Conservation (phyloP, 208 protist genomes). For the Trypanosoma rangeli region DNA sequence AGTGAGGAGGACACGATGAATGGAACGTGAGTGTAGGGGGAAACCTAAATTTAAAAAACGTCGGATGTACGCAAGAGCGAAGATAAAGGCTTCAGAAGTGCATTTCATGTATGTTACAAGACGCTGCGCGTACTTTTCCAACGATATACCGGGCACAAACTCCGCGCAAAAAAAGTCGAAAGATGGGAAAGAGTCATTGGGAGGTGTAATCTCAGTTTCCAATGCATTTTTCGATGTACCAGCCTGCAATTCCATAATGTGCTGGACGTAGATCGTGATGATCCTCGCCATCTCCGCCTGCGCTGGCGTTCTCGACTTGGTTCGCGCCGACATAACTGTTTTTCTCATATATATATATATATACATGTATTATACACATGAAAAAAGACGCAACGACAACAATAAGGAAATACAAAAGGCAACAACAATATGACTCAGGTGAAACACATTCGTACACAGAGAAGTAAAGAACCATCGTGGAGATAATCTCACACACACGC, state of each 20-base stretch:
- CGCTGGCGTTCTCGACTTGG: conserved; percentile 32
- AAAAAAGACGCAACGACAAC: conserved; percentile 23
- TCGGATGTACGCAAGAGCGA: conserved; percentile 48
- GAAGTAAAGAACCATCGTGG: too few relatives aligned
- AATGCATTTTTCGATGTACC: background rate
- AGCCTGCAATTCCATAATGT: conserved; percentile 37
- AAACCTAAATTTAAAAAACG: conserved; percentile 39
- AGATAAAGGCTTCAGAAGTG: conserved; percentile 47
- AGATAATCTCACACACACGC: too few relatives aligned
- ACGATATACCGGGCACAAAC: conserved; percentile 39
- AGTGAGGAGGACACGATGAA: conserved; percentile 89
- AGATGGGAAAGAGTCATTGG: conserved; percentile 34
- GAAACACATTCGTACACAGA: too few relatives aligned
- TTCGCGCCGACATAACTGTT: conserved; percentile 14
- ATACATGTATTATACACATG: too few relatives aligned
- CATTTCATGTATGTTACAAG: conserved; percentile 56
- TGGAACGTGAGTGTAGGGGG: conserved; percentile 52
- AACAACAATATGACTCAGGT: too few relatives aligned
- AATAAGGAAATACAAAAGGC: conserved; percentile 12
- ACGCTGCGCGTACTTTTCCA: conserved; percentile 44
- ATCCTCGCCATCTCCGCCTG: conserved; percentile 38
- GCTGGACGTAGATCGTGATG: conserved; percentile 34
- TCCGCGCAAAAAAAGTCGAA: conserved; percentile 52
- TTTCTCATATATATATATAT: conserved; percentile 10
- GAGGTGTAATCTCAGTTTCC: conserved; percentile 12